These are phyloP conservation scores for Termitomyces sp. DNA, from an alignment of 768 basidiomycete species.

Conservation along the genomic window DNA sequence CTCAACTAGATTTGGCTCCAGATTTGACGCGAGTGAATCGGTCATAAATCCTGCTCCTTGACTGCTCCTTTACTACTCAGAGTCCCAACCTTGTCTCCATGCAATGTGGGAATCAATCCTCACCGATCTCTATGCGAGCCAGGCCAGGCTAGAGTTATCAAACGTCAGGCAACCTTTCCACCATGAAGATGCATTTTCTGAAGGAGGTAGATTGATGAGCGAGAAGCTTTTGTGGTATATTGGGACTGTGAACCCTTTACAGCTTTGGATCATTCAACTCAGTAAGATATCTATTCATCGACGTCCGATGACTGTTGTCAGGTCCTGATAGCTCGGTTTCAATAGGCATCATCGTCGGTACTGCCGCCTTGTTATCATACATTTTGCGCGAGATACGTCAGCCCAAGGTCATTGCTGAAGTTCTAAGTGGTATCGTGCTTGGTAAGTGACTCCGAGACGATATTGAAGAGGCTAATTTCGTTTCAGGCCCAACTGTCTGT, in stretches of 20 bases:
- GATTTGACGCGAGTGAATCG: background rate
- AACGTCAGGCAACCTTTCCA: background rate
- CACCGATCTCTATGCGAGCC: background rate
- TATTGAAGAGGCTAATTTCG: background rate
- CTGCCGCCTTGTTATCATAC: conserved; percentile 70
- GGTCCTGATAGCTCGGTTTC: background rate
- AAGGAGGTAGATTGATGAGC: background rate
- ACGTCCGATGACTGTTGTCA: background rate
- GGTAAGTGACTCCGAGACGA: conserved; percentile 48
- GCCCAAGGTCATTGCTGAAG: conserved; percentile 79
- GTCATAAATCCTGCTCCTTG: background rate
- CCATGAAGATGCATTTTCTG: background rate
- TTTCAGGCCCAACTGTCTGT: conserved; percentile 43
- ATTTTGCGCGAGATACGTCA: conserved; percentile 69
- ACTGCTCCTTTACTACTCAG: background rate
- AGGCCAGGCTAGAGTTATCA: background rate
- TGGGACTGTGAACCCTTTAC: conserved; percentile 62
- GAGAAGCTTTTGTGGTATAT: conserved; percentile 14
- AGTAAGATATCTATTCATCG: conserved; percentile 39
- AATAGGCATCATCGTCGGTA: conserved; percentile 74
- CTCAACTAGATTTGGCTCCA: background rate
- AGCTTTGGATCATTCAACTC: conserved; percentile 75
- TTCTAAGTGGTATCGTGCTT: conserved; percentile 85
- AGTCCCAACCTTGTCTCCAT: background rate
- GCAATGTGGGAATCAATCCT: background rate